Evolutionary conservation across 495 filamentous ascomycete species (phyloP), one percentile per base, ranked within the genome.

Genomic region (Daldinia decipiens): DNA sequence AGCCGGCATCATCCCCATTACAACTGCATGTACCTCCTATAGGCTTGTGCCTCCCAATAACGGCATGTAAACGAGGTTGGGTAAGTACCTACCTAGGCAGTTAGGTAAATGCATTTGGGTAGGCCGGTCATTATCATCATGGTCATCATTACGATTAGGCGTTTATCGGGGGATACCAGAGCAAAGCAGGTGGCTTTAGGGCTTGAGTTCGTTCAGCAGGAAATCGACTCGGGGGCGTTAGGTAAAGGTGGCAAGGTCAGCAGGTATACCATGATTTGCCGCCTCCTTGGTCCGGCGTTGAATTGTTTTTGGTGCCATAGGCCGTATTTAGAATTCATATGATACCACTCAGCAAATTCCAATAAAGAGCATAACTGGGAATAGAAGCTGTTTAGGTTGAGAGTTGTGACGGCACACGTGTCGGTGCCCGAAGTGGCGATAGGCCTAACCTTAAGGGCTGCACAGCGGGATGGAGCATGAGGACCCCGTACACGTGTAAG

Each of bases 341-440:
- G 59, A 72, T 68, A 61, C 69, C 29, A 52, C 54, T 43, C 27
- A 57, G 61, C 39, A 31, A 59, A 59, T 65, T n/a, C 47, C 27
- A 34, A 17, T 26, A 62, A 47, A 40, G 13, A 19, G 11, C 40
- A 34, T 52, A 60, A 62, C 31, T 68, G 19, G 43, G 55, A 61
- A 60, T 64, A 61, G 55, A 60, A 56, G 45, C n/a, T 24, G 56
- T 54, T 68, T 63, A 65, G 70, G 57, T 11, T 21, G 60, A 45
- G 65, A 39, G 50, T 38, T 58, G 29, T 40, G 19, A 67, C 54
- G 50, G 51, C 61, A 68, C 60, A 72, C 61, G 70, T 72, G 70
- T 72, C 65, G 61, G 60, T 72, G 70, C 70, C 70, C 65, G 56
- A 72, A 68, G 70, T 65, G 60, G 61, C 59, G 60, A 60, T 47